phyloP scores from a whole-genome alignment of 495 filamentous ascomycete species.

The Penicillium canescens region DNA sequence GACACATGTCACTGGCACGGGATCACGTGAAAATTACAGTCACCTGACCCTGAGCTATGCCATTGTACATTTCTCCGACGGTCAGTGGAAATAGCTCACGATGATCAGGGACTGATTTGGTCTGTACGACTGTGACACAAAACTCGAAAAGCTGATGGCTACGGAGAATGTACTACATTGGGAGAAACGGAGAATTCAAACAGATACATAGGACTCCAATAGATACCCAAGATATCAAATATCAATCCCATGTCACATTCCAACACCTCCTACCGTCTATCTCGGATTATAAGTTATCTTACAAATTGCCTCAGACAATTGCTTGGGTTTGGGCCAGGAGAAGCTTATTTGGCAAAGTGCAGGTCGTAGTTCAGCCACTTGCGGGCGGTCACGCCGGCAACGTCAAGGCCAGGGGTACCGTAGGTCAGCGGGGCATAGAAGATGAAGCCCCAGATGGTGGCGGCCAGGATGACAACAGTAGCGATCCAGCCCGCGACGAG shows the following conservation, averaged over 20 bases:
- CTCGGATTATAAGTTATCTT: constrained; percentile 4
- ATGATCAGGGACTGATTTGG: no score
- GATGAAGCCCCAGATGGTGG: constrained; percentile 76
- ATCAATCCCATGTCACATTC: not conserved
- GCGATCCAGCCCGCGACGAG: constrained; percentile 79
- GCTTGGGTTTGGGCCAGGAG: no score
- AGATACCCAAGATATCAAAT: not conserved
- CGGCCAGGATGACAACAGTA: constrained; percentile 62
- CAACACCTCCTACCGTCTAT: not conserved
- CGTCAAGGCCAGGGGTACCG: constrained; percentile 86
- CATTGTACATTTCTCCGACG: no score
- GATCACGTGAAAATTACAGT: no score
- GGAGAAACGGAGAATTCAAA: not conserved
- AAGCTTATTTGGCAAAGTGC: constrained; percentile 90
- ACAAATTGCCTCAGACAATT: not conserved
- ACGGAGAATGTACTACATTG: constrained; percentile 3
- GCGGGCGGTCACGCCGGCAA: constrained; percentile 76
- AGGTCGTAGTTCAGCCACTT: constrained; percentile 98
- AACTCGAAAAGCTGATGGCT: constrained; percentile 7
- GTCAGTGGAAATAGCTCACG: no score
- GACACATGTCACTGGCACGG: no score
- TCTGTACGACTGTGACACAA: constrained; percentile 11
- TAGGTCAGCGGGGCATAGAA: constrained; percentile 96
- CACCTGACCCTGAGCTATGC: no score
- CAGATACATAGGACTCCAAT: not conserved